Evolutionary conservation across 2,329 filamentous ascomycete species (phyloP), one percentile per base, ranked within the genome.

Genomic region (Calycina marina): DNA sequence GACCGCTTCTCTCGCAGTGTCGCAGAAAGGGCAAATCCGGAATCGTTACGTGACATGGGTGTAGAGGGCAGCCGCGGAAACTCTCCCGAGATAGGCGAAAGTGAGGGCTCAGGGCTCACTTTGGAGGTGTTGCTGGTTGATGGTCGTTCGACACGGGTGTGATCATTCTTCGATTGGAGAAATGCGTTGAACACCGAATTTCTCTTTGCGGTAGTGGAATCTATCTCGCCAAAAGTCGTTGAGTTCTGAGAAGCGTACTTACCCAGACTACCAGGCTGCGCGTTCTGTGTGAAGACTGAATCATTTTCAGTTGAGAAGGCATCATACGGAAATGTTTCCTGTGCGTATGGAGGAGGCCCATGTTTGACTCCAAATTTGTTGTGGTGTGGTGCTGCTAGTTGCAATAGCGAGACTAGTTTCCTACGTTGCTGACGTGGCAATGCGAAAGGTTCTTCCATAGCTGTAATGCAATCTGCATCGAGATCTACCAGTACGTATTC

Each of bases 401-500:
- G 88, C 30, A 98, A 63, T 17, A 98, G 63, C 11, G 86, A 85
- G 47, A 83, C 68, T 17, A 98, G 69, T 57, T 98, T 98, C 42
- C 86, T 70, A 30, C 90, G 74, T 53, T 92, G 82, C 49, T 93
- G 88, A 39, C 84, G 76, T 6, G 90, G 90, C 14, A 98, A 65
- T 26, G 77, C 67, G 28, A 72, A 68, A n/a, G 86, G 84, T 36
- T 76, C 70, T 4, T 72, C 65, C 2, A 84, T 90, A 30, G 84
- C 80, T 51, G 93, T 83, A 39, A 98, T 86, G 11, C 76, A 76
- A 55, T 98, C 82, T 53, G 80, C 75, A 55, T 98, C 90, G 31
- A 98, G 63, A 55, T 98, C 90, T 20, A 96, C 85, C 11, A 96
- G 64, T 12, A 96, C 86, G 53, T 88, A 96, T 51, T 96, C 90